These are phyloP conservation scores for Catharanthus roseus DNA, from an alignment of 257 asterid genomes.

Conservation along the genomic window DNA sequence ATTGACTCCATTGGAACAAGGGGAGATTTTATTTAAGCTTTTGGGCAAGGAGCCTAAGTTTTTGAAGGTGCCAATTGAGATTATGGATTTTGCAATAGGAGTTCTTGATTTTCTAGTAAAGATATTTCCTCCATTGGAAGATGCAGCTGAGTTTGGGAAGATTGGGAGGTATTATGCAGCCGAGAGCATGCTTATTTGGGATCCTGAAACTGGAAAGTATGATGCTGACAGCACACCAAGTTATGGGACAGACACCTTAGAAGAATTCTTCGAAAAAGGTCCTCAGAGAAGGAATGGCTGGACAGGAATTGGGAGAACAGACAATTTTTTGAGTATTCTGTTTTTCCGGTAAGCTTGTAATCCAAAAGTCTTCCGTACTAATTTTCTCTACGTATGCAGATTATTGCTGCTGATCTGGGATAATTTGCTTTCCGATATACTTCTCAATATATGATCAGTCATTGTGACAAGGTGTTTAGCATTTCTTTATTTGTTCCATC, in stretches of 20 bases:
- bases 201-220: constrained; percentile 64
- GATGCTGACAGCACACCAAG: constrained; percentile 83
- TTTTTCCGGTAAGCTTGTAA: not conserved
- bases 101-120: constrained; percentile 78
- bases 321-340: constrained; percentile 43
- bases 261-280: constrained; percentile 78
- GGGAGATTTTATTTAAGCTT: constrained; percentile 77
- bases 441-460: not conserved
- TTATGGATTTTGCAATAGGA: constrained; percentile 87
- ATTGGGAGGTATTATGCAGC: constrained; percentile 98
- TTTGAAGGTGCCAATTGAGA: constrained; percentile 72
- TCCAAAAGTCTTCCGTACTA: not conserved
- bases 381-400: not conserved
- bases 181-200: constrained; percentile 83
- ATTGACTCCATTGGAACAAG: constrained; percentile 90
- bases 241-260: constrained; percentile 82
- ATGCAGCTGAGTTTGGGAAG: constrained; percentile 92
- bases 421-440: not conserved
- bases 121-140: constrained; percentile 73
- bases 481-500: not conserved
- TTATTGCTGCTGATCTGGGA: not conserved
- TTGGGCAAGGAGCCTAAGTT: constrained; percentile 71
- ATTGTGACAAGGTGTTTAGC: not conserved
- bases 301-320: constrained; percentile 94
- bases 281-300: constrained; percentile 76